Percentiles rank a stretch among this genome's conserved stretches.
Evolutionary conservation across 2,329 filamentous ascomycete genomes (phyloP).

Genomic region (Fusarium sp.): DNA sequence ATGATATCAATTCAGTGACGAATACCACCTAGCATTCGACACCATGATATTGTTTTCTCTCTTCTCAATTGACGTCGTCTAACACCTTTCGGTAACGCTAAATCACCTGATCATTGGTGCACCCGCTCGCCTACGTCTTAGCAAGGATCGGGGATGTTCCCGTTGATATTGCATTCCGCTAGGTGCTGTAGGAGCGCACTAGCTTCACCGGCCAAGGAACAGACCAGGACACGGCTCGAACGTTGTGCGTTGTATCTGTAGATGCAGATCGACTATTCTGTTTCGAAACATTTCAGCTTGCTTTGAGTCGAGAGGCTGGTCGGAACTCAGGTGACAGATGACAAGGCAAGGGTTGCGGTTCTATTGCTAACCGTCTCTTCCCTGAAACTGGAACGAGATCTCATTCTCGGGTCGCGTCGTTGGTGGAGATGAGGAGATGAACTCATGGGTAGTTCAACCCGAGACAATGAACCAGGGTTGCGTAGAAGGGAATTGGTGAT

Average conservation of each 20-base stretch:
- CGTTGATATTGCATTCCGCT: conserved; percentile 44
- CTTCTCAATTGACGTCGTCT: conserved; percentile 18
- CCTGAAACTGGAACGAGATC: conserved; percentile 11
- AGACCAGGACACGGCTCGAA: conserved; percentile 35
- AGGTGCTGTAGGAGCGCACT: conserved; percentile 38
- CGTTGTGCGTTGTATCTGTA: conserved; percentile 13
- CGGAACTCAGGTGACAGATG: background rate
- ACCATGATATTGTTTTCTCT: background rate
- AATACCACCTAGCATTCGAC: background rate
- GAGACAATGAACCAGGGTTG: conserved; percentile 15
- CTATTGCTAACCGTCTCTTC: background rate
- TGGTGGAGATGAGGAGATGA: conserved; percentile 37
- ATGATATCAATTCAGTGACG: background rate
- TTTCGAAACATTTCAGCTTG: conserved; percentile 6
- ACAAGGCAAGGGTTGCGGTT: background rate
- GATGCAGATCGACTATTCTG: conserved; percentile 27
- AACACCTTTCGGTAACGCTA: conserved; percentile 35
- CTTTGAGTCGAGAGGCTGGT: background rate
- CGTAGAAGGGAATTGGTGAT: background rate
- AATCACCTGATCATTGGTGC: conserved; percentile 48
- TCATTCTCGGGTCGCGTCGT: conserved; percentile 11
- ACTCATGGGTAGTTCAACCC: conserved; percentile 22
- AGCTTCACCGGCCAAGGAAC: conserved; percentile 37
- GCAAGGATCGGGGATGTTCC: conserved; percentile 46
- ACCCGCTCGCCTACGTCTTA: conserved; percentile 36